Evolutionary conservation across 2,329 filamentous ascomycete genomes (phyloP).

Genomic region (Fusarium longipes): DNA sequence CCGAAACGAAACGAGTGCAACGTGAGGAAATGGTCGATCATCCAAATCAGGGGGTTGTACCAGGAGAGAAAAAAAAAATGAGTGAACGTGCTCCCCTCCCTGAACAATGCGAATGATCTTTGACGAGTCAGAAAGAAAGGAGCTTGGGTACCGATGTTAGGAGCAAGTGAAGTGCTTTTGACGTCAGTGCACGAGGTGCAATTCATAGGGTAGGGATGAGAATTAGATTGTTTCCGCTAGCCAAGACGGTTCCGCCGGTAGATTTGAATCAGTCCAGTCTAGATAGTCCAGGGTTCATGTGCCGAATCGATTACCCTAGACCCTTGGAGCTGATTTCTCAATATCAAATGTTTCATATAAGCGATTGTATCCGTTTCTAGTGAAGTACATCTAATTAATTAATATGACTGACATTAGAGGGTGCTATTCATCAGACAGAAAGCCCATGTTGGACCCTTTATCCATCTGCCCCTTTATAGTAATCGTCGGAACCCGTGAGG

Average conservation of each 20-base stretch:
- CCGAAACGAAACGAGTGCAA: conserved; percentile 2
- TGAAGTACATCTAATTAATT: neutral
- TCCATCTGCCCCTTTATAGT: neutral
- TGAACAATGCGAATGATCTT: conserved; percentile 13
- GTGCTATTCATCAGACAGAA: neutral
- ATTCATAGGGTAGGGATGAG: neutral
- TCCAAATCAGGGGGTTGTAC: neutral
- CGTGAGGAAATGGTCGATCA: neutral
- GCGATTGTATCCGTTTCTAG: neutral
- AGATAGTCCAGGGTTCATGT: neutral
- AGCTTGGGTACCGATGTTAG: neutral
- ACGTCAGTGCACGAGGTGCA: conserved; percentile 38
- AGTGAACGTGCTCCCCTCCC: conserved; percentile 34
- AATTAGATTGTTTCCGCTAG: conserved; percentile 22
- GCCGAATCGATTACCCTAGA: conserved; percentile 21
- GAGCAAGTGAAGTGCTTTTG: conserved; percentile 19
- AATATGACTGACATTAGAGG: neutral
- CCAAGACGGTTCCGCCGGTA: conserved; percentile 10
- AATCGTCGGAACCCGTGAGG: neutral
- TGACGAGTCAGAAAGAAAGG: conserved; percentile 6
- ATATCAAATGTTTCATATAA: neutral
- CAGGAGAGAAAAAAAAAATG: neutral
- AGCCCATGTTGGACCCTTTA: neutral
- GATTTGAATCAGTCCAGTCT: no score
- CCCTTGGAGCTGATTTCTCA: neutral